Evolutionary conservation across 2,329 filamentous ascomycete species (phyloP), one percentile per base, ranked within the genome.

Genomic region (Pyrenochaeta sp.): DNA sequence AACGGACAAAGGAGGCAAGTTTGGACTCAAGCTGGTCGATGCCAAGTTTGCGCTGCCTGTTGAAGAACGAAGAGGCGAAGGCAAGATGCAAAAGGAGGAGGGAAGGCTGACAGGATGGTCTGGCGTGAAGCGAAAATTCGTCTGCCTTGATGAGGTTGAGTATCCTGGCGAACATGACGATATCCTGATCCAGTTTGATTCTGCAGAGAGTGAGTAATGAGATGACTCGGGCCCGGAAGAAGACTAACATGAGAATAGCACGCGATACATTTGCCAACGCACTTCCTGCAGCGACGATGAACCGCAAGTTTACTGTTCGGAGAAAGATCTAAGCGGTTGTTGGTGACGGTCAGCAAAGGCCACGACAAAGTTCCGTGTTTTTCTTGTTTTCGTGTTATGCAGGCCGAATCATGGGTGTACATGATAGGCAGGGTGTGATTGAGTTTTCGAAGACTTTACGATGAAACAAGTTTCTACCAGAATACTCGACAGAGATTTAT

Each of bases 131-230:
- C 82, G 85, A 65, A 82, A 84, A 18, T 96, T 93, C 74, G 81
- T 96, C 26, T 94, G 89, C 67, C 73, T 96, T 45, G 92, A 96
- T 70, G 83, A 91, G 69, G 87, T 91, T 13, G 91, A 96, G 60
- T 89, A 95, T 69, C 89, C 91, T 1, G 89, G 89, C 36, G 92
- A 96, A 74, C 90, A 96, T 72, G 92, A 96, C 69, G 92, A 96
- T 74, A 90, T 96, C 56, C 82, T 86, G 8, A 86, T 96, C 61
- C 73, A 86, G 48, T 96, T 96, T 76, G 90, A 96, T 53, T 86
- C 80, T 31, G 87, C 90, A 67, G 77, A 81, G 62, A 87, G 88
- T 91, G 72, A 77, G 87, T 79, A 6, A 26, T 29, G 18, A 11
- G 19, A 21, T 14, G 15, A 17, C 14, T 11, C 23, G 1, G 17